Evolutionary conservation across 257 asterid genomes (phyloP).

Genomic region (Eustoma russellianum): DNA sequence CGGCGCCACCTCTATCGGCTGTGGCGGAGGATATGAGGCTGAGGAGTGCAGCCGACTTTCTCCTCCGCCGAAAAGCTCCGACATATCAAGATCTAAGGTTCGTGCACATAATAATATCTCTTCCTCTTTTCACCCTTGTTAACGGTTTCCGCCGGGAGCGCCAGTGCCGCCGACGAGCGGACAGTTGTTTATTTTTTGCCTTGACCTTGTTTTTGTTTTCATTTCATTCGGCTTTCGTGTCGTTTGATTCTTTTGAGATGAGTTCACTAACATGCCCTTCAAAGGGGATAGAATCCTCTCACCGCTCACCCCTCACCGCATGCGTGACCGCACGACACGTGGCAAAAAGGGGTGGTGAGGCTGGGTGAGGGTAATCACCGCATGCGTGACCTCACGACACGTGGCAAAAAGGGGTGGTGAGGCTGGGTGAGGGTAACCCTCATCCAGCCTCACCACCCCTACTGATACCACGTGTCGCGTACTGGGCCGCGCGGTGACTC

Average conservation of each 20-base stretch:
- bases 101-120: slow-evolving; percentile 7
- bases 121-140: too few species aligned
- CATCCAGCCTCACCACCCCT: too few species aligned
- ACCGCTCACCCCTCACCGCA: too few species aligned
- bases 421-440: too few species aligned
- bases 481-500: too few species aligned
- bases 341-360: too few species aligned
- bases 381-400: too few species aligned
- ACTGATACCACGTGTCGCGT: too few species aligned
- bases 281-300: too few species aligned
- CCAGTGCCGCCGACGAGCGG: slow-evolving; percentile 19
- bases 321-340: too few species aligned
- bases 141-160: neutral
- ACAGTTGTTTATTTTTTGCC: neutral
- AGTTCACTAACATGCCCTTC: slow-evolving; percentile 44
- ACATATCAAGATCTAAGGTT: slow-evolving; percentile 69
- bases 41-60: slow-evolving; percentile 33
- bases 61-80: slow-evolving; percentile 13
- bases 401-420: too few species aligned
- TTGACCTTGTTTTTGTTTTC: slow-evolving; percentile 2
- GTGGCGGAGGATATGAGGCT: slow-evolving; percentile 22
- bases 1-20: slow-evolving; percentile 54
- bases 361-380: too few species aligned
- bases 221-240: slow-evolving; percentile 27
- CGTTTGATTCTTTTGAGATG: slow-evolving; percentile 16